Base-by-base conservation (phyloP, 2,329 filamentous ascomycete species). In the Ascochyta viciae-villosae region DNA sequence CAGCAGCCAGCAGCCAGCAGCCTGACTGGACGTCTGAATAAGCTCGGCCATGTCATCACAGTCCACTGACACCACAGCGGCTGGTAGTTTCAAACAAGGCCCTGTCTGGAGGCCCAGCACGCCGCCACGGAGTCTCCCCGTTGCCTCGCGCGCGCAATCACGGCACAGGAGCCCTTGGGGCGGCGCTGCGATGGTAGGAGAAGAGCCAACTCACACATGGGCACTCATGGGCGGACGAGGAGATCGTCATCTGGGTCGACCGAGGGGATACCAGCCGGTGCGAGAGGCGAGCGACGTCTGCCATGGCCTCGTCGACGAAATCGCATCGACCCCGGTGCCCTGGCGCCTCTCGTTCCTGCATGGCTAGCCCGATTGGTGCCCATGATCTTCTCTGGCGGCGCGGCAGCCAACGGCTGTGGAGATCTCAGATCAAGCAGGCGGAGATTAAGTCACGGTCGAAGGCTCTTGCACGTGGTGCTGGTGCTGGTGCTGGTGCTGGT, bases 121-220 rank as follows among this genome's bases (percentile, higher is more conserved):
- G 29, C 12, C 54, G 54, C 54, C 50, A 40, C 50, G 26, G 45
- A 53, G 44, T 61, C 65, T 66, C 69, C 60, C 62, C 54, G 50
- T 58, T 52, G 56, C 58, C 47, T 54, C 52, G 10, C 29, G 27
- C 27, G 19, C 19, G 19, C 19, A 19, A 3, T 19, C 19, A 19
- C 19, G 13, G 29, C 45, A 41, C 41, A 51, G 12, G 29, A 15
- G 27, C 31, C 37, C 53, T 47, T 54, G 27, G 23, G 44, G 34
- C 50, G 57, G 39, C 42, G 47, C 39, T 40, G 23, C 24, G 22
- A 42, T 43, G 37, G 45, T 41, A 50, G 37, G 27, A 43, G 51
- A 47, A 37, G 40, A 33, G 47, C 43, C 71, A 73, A 74, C 63
- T 76, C 74, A 74, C 74, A 76, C 76, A 66, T 70, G 72, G 71